phyloP scores from a whole-genome alignment of 805 yeast species.

The Lachancea lanzarotensis region DNA sequence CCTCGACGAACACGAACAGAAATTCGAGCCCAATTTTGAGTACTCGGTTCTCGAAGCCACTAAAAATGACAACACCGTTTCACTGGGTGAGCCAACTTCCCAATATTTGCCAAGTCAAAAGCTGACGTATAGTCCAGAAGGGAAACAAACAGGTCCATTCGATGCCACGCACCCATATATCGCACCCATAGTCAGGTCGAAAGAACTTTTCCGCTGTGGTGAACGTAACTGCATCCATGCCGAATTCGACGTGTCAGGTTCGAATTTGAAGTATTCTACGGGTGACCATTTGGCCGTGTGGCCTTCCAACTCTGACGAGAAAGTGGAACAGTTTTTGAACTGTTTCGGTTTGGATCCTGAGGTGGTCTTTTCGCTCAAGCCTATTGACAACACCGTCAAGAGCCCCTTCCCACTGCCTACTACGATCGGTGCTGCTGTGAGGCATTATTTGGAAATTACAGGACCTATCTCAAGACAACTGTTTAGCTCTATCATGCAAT shows the following conservation, averaged over 20 bases:
- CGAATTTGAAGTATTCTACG: conserved; percentile 78
- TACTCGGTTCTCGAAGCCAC: conserved; percentile 27
- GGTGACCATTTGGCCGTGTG: conserved; percentile 95
- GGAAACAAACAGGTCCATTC: conserved; percentile 61
- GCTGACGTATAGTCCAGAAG: conserved; percentile 32
- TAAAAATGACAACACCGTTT: conserved; percentile 37
- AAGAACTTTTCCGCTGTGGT: conserved; percentile 61
- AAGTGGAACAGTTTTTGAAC: conserved; percentile 56
- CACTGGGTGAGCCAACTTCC: conserved; percentile 76
- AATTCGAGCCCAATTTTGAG: conserved; percentile 62
- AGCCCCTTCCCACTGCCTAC: conserved; percentile 72
- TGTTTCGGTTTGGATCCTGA: conserved; percentile 56
- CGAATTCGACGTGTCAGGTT: conserved; percentile 73
- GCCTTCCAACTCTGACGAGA: conserved; percentile 82
- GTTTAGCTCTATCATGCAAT: conserved; percentile 63
- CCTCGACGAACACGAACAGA: conserved; percentile 73
- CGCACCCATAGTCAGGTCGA: conserved; percentile 54
- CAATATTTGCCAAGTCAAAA: conserved; percentile 40
- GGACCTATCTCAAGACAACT: conserved; percentile 93
- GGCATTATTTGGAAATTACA: conserved; percentile 83
- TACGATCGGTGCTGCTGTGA: conserved; percentile 78
- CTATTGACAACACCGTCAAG: conserved; percentile 62
- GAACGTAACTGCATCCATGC: conserved; percentile 82
- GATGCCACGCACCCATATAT: conserved; percentile 76
- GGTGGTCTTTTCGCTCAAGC: conserved; percentile 53